A percentile compares a stretch with the other conserved stretches of the same genome.
Conservation (phyloP, 768 basidiomycete genomes). For the Leucogyrophana mollusca region DNA sequence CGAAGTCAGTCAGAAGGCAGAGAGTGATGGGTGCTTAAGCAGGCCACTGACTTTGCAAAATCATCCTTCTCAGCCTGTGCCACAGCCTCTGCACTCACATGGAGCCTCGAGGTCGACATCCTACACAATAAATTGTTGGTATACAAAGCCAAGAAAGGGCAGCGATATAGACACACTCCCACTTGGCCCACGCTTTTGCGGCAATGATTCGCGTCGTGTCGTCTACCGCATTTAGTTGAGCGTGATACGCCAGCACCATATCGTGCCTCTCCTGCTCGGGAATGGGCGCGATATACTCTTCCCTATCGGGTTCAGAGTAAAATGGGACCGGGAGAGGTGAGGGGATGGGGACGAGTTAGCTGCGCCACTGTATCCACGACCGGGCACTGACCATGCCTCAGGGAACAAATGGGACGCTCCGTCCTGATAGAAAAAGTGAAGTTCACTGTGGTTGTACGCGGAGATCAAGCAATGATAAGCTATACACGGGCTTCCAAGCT, state of each 20-base stretch:
- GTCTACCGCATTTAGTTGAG: conserved; percentile 71
- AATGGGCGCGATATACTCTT: conserved; percentile 78
- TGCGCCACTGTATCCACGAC: no score
- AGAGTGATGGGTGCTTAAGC: conserved; percentile 7
- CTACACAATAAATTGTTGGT: conserved; percentile 33
- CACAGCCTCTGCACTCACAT: conserved; percentile 66
- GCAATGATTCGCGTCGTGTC: conserved; percentile 62
- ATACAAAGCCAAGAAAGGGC: background rate
- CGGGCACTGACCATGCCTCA: conserved; percentile 78
- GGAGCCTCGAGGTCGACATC: conserved; percentile 79
- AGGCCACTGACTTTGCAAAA: conserved; percentile 64
- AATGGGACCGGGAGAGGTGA: background rate
- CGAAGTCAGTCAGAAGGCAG: no score
- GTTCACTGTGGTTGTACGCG: conserved; percentile 48
- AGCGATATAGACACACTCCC: conserved; percentile 64
- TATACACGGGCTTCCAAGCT: conserved; percentile 1
- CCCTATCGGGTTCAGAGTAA: conserved; percentile 46
- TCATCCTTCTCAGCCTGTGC: conserved; percentile 68
- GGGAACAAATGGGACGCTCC: conserved; percentile 83
- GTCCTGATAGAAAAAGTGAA: conserved; percentile 91
- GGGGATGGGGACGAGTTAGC: background rate
- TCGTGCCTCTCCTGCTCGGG: conserved; percentile 79
- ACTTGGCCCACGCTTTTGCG: conserved; percentile 85
- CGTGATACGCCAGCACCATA: conserved; percentile 82
- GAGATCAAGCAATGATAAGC: background rate